Percentiles rank a stretch among this genome's conserved stretches.
Conservation (phyloP, 352 stramenopile species). For the Elongisporangium anandrum region DNA sequence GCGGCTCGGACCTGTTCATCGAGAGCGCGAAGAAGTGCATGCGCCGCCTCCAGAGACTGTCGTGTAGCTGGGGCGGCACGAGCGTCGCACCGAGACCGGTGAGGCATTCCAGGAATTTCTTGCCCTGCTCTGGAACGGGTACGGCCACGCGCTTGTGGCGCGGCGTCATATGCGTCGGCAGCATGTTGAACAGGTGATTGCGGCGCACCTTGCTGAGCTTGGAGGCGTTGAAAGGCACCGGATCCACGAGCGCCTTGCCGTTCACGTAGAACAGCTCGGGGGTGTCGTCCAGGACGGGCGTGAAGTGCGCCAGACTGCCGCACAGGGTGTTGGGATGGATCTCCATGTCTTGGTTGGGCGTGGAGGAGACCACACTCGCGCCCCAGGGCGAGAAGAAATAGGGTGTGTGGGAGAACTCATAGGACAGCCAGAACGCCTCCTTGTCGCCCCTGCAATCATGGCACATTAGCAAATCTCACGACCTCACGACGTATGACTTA, state of each 20-base stretch:
- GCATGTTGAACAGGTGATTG: constrained; percentile 24
- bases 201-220: neutral
- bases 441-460: constrained; percentile 9
- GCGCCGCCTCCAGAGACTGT: neutral
- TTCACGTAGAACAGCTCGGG: constrained; percentile 31
- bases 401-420: constrained; percentile 10
- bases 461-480: neutral
- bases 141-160: constrained; percentile 4
- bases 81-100: neutral
- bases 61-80: neutral
- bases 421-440: constrained; percentile 25
- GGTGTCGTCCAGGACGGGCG: constrained; percentile 4
- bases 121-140: neutral
- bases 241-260: constrained; percentile 25
- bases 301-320: constrained; percentile 19
- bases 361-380: constrained; percentile 9
- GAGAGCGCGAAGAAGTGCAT: neutral
- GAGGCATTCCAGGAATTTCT: neutral
- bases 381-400: constrained; percentile 27
- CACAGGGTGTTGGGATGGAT: constrained; percentile 12
- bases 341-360: constrained; percentile 9
- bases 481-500: neutral
- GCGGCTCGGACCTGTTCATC: neutral
- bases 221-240: constrained; percentile 10
- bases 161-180: constrained; percentile 34